A percentile compares a stretch with the other conserved stretches of the same genome.
phyloP scores from a whole-genome alignment of 208 protist species.

The Leishmania mexicana region DNA sequence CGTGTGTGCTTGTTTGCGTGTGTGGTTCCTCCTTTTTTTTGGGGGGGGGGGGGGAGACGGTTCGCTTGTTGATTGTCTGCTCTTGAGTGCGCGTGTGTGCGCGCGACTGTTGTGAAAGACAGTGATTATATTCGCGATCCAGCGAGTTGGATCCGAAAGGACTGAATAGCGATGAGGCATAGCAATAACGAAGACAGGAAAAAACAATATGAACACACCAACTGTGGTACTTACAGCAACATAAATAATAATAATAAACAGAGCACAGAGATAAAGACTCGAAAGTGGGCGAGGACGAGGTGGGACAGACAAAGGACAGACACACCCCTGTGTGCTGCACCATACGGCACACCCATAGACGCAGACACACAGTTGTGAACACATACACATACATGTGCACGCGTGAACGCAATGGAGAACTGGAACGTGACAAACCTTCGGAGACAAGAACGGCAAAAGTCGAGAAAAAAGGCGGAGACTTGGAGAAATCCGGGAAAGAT shows the following conservation, averaged over 20 bases:
- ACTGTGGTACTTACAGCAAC: background rate
- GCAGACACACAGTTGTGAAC: background rate
- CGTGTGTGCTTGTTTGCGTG: background rate
- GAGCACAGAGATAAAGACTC: background rate
- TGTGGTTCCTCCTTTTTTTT: constrained; percentile 4
- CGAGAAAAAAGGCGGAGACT: background rate
- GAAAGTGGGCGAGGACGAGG: no score
- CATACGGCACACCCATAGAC: background rate
- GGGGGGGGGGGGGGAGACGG: no score
- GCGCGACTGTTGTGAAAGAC: background rate
- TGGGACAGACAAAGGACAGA: background rate
- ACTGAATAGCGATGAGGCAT: background rate
- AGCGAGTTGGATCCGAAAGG: background rate
- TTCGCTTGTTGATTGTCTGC: background rate
- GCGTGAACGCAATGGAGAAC: background rate
- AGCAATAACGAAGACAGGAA: background rate
- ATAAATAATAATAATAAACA: background rate
- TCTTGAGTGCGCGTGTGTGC: background rate
- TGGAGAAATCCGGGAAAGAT: background rate
- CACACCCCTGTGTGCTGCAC: background rate
- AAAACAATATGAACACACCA: background rate
- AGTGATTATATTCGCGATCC: no score
- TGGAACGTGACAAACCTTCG: background rate
- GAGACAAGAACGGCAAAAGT: background rate
- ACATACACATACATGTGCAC: background rate